Percentiles rank a stretch among this genome's conserved stretches.
Conservation (phyloP, 495 filamentous ascomycete species). For the Penicillium alfredii region DNA sequence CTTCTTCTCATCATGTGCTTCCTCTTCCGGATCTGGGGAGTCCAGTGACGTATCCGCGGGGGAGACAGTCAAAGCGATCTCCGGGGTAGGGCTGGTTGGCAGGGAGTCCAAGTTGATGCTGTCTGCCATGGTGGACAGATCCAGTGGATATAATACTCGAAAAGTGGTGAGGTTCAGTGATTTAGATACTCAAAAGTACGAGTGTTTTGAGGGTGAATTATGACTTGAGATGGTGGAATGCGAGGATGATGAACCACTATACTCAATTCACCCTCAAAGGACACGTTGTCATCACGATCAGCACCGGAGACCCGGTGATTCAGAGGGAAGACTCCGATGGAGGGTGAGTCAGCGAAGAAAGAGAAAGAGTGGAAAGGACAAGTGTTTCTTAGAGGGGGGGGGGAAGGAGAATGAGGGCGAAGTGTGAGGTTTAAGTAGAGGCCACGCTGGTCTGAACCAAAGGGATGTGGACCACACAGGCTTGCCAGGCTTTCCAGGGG, state of each 20-base stretch:
- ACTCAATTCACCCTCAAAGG: conserved; percentile 7
- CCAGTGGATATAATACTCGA: too few relatives aligned
- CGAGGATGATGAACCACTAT: too few relatives aligned
- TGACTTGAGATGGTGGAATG: conserved; percentile 1
- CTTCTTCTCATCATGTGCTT: conserved; percentile 58
- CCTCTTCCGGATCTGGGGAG: conserved; percentile 20
- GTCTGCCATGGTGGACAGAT: conserved; percentile 31
- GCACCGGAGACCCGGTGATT: conserved; percentile 22
- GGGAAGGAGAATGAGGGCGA: conserved; percentile 10
- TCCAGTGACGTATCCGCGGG: conserved; percentile 45
- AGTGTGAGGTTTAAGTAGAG: conserved; percentile 35
- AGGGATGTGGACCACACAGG: too few relatives aligned
- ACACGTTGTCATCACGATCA: conserved; percentile 38
- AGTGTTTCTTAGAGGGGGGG: conserved; percentile 20
- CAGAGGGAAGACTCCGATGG: conserved; percentile 4
- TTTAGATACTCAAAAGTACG: conserved; percentile 11
- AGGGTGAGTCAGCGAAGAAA: conserved; percentile 20
- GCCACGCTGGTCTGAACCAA: conserved; percentile 38
- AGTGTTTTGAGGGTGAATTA: too few relatives aligned
- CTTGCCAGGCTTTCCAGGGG: too few relatives aligned
- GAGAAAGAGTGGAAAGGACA: conserved; percentile 30
- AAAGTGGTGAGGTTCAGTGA: conserved; percentile 11
- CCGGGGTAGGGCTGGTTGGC: conserved; percentile 25
- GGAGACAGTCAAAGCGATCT: conserved; percentile 44
- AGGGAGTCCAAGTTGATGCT: conserved; percentile 33